Conservation (phyloP, 164 flowering plant species). For the Warburgia ugandensis region DNA sequence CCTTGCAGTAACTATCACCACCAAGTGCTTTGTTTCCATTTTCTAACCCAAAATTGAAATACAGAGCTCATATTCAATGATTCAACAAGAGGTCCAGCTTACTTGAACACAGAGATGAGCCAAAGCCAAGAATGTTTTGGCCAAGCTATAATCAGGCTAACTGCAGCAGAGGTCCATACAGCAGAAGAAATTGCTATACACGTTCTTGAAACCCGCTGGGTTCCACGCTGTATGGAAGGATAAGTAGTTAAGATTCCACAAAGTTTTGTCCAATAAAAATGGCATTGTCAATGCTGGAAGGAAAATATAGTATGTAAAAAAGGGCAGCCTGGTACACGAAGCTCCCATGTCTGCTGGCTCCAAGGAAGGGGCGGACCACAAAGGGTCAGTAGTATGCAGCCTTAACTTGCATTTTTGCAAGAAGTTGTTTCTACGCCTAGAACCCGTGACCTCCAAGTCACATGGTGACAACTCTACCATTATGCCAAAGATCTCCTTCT, state of each 20-base stretch:
- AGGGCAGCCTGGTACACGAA: too few relatives aligned
- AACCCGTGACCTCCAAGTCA: too few relatives aligned
- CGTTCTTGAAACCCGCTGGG: constrained; percentile 62
- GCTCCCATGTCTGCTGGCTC: too few relatives aligned
- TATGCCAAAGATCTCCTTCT: too few relatives aligned
- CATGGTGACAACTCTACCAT: too few relatives aligned
- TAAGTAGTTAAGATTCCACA: neutral
- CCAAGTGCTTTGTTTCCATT: neutral
- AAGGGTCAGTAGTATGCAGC: too few relatives aligned
- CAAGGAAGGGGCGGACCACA: too few relatives aligned
- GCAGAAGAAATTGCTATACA: constrained; percentile 31
- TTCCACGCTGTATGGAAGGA: constrained; percentile 55
- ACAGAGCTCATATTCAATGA: constrained; percentile 17
- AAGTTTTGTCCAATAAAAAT: too few relatives aligned
- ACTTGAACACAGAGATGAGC: constrained; percentile 78
- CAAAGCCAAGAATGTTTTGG: constrained; percentile 83
- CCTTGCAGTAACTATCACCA: neutral
- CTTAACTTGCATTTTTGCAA: too few relatives aligned
- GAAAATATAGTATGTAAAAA: neutral
- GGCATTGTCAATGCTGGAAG: too few relatives aligned
- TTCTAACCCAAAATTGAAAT: neutral
- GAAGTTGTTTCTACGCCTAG: too few relatives aligned
- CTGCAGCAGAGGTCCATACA: constrained; percentile 50
- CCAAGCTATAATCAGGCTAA: constrained; percentile 59
- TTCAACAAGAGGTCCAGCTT: constrained; percentile 17